A percentile compares a stretch with the other conserved stretches of the same genome.
These are phyloP conservation scores for Xylaria sp. DNA, from an alignment of 2,329 filamentous ascomycete genomes.

Conservation along the genomic window DNA sequence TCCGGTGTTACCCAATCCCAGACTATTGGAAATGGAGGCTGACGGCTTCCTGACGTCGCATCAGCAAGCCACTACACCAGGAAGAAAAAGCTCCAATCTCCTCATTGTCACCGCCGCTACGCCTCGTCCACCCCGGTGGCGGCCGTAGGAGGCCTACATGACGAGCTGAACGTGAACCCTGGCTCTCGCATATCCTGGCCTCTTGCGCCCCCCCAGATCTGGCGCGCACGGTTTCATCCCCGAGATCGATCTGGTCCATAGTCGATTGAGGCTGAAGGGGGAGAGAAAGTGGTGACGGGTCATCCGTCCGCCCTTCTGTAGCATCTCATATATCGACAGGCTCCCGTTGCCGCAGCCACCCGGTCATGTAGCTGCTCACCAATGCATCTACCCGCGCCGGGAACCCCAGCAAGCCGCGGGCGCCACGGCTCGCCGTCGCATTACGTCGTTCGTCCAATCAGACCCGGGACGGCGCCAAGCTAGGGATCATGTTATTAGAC, in stretches of 20 bases:
- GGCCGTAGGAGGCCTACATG: not conserved
- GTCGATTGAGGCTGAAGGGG: conserved; percentile 7
- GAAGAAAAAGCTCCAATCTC: not conserved
- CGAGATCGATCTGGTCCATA: conserved; percentile 12
- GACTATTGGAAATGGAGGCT: conserved; percentile 34
- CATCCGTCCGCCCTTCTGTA: not conserved
- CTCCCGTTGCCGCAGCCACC: not conserved
- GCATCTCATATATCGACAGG: not conserved
- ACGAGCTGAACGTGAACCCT: conserved; percentile 10
- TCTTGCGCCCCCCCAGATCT: conserved; percentile 10
- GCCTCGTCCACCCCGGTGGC: not conserved
- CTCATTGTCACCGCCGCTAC: too few species aligned
- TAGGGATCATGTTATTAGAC: not conserved
- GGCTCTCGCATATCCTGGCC: conserved; percentile 6
- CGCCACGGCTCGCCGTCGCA: conserved; percentile 23
- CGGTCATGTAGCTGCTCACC: not conserved
- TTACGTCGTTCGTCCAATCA: not conserved
- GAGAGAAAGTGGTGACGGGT: too few species aligned
- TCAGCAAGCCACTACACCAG: conserved; percentile 12
- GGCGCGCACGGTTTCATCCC: conserved; percentile 6
- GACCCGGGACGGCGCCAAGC: not conserved
- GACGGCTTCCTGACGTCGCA: conserved; percentile 24
- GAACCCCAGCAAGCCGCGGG: conserved; percentile 23
- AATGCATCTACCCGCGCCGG: conserved; percentile 31
- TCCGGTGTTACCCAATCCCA: conserved; percentile 26